phyloP scores from a whole-genome alignment of 306 rosid species.

The Cucumis sativus region DNA sequence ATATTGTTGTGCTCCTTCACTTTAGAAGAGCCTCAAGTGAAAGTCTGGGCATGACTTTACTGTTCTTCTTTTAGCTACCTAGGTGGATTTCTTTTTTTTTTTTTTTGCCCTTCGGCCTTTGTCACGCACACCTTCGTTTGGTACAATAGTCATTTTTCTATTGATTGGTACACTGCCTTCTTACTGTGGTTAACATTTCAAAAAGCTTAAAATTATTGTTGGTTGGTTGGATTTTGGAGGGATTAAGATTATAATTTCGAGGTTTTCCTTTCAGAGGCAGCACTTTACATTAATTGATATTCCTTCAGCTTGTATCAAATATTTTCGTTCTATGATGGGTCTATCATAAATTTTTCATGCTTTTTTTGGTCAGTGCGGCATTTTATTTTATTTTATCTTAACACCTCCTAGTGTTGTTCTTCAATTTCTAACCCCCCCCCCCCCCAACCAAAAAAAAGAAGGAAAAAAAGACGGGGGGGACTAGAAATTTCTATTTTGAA shows the following conservation, averaged over 20 bases:
- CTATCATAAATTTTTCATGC: background rate
- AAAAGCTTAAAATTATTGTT: background rate
- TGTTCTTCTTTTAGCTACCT: background rate
- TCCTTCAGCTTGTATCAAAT: too few relatives aligned
- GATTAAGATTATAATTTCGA: background rate
- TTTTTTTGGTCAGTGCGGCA: too few relatives aligned
- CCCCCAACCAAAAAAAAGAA: background rate
- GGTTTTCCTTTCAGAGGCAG: background rate
- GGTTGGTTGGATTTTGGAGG: background rate
- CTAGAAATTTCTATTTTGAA: background rate
- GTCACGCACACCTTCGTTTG: background rate
- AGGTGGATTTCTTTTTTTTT: background rate
- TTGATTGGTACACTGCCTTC: background rate
- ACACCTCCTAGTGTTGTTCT: background rate
- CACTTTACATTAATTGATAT: too few relatives aligned
- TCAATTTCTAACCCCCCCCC: background rate
- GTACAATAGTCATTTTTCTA: background rate
- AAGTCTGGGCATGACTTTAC: background rate
- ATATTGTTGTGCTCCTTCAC: background rate
- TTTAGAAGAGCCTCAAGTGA: background rate
- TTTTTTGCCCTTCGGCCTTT: background rate
- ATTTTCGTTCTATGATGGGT: background rate
- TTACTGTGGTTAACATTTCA: background rate
- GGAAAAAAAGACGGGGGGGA: too few relatives aligned
- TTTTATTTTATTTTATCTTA: too few relatives aligned